Evolutionary conservation across 345 rosid species (phyloP).

Genomic region (Citrus hindsii): DNA sequence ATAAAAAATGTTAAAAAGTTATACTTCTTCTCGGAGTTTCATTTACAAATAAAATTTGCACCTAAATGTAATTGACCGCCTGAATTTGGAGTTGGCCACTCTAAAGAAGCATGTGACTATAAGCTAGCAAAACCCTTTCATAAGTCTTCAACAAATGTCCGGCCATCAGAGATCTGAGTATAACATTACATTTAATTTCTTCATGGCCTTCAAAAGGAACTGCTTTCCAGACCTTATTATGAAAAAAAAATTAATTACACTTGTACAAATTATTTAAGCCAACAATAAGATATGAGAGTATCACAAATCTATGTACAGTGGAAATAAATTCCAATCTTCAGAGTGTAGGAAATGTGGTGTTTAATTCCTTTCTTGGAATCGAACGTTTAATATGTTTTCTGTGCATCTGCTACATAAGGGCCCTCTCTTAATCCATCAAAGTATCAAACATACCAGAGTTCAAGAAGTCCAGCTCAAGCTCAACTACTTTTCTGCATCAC

Average conservation of each 20-base stretch:
- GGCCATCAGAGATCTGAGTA: background rate
- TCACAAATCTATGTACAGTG: constrained; percentile 1
- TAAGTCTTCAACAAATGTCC: background rate
- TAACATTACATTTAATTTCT: background rate
- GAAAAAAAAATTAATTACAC: background rate
- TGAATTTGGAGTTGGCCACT: too few species aligned
- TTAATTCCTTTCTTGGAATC: background rate
- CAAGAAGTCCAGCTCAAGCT: background rate
- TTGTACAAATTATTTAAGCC: background rate
- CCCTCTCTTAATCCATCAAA: background rate
- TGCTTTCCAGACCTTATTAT: background rate
- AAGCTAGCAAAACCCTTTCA: too few species aligned
- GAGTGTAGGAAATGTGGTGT: background rate
- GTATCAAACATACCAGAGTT: background rate
- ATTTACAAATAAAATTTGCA: too few species aligned
- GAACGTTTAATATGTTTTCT: background rate
- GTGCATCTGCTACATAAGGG: background rate
- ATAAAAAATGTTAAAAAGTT: too few species aligned
- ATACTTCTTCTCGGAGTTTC: too few species aligned
- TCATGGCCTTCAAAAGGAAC: background rate
- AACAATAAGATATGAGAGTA: background rate
- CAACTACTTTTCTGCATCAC: background rate
- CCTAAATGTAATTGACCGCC: too few species aligned
- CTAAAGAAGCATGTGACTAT: too few species aligned
- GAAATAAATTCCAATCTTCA: background rate